Evolutionary conservation across 2,329 filamentous ascomycete species (phyloP).

Genomic region (Cytospora piceae): DNA sequence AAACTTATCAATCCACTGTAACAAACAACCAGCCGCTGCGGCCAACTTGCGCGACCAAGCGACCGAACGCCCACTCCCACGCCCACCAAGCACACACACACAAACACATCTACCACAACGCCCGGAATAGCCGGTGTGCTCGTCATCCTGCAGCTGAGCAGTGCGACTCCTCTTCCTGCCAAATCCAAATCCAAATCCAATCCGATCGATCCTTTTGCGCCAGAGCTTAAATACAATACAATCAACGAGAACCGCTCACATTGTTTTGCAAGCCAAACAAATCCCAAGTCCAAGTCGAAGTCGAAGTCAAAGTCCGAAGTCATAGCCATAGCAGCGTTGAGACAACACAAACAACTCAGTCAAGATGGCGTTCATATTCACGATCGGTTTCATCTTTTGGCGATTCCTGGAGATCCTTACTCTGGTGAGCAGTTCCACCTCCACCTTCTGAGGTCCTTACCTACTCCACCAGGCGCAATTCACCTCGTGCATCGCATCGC

Average conservation of each 20-base stretch:
- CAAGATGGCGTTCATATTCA: constrained; percentile 61
- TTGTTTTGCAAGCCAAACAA: neutral
- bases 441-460: neutral
- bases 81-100: neutral
- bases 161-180: constrained; percentile 13
- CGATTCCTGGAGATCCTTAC: constrained; percentile 66
- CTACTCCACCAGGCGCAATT: neutral
- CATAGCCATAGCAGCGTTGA: neutral
- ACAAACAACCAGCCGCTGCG: neutral
- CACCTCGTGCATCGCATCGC: neutral
- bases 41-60: neutral
- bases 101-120: neutral
- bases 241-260: constrained; percentile 6
- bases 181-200: neutral
- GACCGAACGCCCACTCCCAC: neutral
- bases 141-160: constrained; percentile 16
- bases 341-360: constrained; percentile 26
- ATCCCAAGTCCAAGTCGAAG: neutral
- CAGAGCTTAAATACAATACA: constrained; percentile 16
- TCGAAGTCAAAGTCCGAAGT: neutral
- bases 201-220: neutral
- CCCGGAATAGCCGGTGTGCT: constrained; percentile 20
- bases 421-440: constrained; percentile 48
- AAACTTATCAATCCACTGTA: neutral
- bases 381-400: constrained; percentile 65